A percentile compares a stretch with the other conserved stretches of the same genome.
Conservation (phyloP, 129 eudicot genomes). For the Flaveria ramosissima region DNA sequence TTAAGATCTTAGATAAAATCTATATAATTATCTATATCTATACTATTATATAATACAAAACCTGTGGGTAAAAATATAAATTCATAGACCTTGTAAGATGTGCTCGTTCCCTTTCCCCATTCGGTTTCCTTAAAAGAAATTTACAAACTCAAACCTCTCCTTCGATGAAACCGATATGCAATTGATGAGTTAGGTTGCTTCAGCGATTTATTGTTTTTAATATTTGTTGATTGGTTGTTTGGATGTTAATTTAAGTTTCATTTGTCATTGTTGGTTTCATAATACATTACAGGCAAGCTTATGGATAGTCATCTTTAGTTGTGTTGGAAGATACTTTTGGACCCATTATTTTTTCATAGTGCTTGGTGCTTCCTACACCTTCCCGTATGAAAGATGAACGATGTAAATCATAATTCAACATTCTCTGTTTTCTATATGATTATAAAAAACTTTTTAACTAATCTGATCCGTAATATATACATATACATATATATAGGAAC, state of each 20-base stretch:
- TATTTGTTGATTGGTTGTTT: too few relatives aligned
- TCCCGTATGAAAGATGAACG: slow-evolving; percentile 94
- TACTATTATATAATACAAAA: too few relatives aligned
- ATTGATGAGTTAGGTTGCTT: too few relatives aligned
- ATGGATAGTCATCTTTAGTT: slow-evolving; percentile 82
- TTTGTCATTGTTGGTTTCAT: not conserved
- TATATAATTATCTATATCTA: too few relatives aligned
- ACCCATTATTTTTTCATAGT: slow-evolving; percentile 96
- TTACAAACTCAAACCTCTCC: too few relatives aligned
- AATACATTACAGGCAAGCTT: slow-evolving; percentile 65
- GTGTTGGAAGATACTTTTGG: slow-evolving; percentile 95
- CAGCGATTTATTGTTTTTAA: too few relatives aligned
- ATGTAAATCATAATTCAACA: slow-evolving; percentile 45
- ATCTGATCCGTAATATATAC: not conserved
- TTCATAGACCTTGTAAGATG: too few relatives aligned
- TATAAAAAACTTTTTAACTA: not conserved
- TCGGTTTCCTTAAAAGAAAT: too few relatives aligned
- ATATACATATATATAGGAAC: slow-evolving; percentile 63
- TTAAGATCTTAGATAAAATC: too few relatives aligned
- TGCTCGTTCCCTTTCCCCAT: too few relatives aligned
- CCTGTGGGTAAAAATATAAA: too few relatives aligned
- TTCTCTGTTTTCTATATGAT: slow-evolving; percentile 1
- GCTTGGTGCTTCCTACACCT: slow-evolving; percentile 91
- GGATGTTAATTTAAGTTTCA: not conserved
- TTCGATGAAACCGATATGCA: too few relatives aligned